These are phyloP conservation scores for Calendula officinalis DNA, from an alignment of 129 eudicot genomes.

Conservation along the genomic window DNA sequence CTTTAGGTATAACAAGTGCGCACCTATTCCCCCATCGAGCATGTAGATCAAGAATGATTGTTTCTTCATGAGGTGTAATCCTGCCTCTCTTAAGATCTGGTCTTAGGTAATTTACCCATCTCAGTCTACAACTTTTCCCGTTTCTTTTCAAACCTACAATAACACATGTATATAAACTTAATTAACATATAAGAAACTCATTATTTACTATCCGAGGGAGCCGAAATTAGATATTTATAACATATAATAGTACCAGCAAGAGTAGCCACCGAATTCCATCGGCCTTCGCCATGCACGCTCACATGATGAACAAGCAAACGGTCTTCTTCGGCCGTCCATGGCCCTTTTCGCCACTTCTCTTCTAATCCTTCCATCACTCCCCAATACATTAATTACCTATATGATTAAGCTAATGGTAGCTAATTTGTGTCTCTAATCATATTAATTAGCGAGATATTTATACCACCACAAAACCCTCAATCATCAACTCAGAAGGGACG, in stretches of 20 bases:
- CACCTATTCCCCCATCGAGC: conserved; percentile 92
- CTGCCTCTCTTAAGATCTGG: conserved; percentile 89
- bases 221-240: too few species aligned
- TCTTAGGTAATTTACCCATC: conserved; percentile 94
- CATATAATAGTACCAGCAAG: conserved; percentile 49
- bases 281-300: conserved; percentile 81
- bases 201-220: background rate
- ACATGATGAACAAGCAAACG: conserved; percentile 70
- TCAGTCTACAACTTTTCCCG: conserved; percentile 85
- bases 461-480: conserved; percentile 37
- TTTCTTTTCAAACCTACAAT: conserved; percentile 73
- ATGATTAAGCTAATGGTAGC: conserved; percentile 16
- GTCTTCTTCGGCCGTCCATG: conserved; percentile 95
- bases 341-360: conserved; percentile 89
- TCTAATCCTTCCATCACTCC: conserved; percentile 50
- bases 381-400: conserved; percentile 40
- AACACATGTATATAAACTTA: background rate
- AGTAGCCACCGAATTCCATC: conserved; percentile 83
- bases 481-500: conserved; percentile 9
- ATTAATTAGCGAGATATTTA: conserved; percentile 52
- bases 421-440: conserved; percentile 46
- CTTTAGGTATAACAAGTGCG: background rate
- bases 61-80: conserved; percentile 79
- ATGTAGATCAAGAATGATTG: conserved; percentile 72
- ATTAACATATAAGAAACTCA: background rate